Evolutionary conservation across 495 filamentous ascomycete species (phyloP).

Genomic region (Xylaria nigripes): DNA sequence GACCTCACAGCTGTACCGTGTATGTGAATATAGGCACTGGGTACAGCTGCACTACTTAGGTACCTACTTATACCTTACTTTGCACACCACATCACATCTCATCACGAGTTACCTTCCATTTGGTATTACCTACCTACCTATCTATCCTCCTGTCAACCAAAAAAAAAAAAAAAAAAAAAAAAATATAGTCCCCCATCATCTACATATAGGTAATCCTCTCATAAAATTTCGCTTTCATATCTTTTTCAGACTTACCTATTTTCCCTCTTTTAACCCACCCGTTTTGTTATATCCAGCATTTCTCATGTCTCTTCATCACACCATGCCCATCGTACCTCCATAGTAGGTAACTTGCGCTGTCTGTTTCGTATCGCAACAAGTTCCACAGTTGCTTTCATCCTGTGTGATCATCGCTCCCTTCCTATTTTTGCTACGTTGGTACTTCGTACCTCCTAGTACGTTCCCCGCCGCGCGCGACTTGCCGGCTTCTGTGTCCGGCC

Average conservation of each 20-base stretch:
- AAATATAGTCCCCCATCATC: no score
- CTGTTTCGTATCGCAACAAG: background rate
- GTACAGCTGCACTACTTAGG: no score
- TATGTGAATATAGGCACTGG: no score
- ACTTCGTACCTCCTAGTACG: background rate
- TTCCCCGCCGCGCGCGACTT: background rate
- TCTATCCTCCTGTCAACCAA: background rate
- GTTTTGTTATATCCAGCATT: background rate
- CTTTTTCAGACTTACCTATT: no score
- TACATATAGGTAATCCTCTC: no score
- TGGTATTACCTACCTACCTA: no score
- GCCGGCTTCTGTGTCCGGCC: background rate
- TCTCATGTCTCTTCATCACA: background rate
- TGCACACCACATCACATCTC: background rate
- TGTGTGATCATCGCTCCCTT: background rate
- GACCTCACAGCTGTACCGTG: no score
- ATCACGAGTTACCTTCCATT: background rate
- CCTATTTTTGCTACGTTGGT: background rate
- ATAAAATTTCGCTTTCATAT: no score
- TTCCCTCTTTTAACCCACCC: background rate
- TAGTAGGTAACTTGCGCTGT: background rate
- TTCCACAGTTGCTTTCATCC: background rate
- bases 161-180: no score
- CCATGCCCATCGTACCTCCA: constrained; percentile 1
- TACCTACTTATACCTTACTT: background rate